Percentiles rank a stretch among this genome's conserved stretches.
Evolutionary conservation across 2,329 filamentous ascomycete species (phyloP).

Genomic region (Fusarium sp.): DNA sequence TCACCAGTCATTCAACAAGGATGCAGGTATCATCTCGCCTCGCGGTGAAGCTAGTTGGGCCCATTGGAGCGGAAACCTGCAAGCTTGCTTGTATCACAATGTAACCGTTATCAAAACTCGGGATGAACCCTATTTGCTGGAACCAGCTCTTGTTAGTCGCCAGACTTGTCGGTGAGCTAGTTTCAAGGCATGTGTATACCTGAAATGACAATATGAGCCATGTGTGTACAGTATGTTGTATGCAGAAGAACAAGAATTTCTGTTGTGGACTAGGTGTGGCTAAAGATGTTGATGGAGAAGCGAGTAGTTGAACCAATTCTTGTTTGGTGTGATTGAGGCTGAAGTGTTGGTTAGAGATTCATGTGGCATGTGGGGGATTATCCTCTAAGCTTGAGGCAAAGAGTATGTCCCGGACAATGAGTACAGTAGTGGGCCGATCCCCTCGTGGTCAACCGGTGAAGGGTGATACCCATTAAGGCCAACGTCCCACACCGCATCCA

Average conservation of each 20-base stretch:
- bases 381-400: slow-evolving; percentile 24
- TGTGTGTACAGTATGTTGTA: slow-evolving; percentile 2
- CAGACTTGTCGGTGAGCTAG: slow-evolving; percentile 29
- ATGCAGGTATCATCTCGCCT: slow-evolving; percentile 20
- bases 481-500: slow-evolving; percentile 42
- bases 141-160: slow-evolving; percentile 20
- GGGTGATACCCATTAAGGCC: slow-evolving; percentile 28
- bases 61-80: slow-evolving; percentile 33
- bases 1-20: slow-evolving; percentile 23
- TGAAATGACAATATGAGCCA: slow-evolving; percentile 9
- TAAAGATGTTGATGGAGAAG: slow-evolving; percentile 7
- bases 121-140: slow-evolving; percentile 44
- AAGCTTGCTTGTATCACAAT: slow-evolving; percentile 38
- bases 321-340: slow-evolving; percentile 34
- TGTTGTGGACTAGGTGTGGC: slow-evolving; percentile 10
- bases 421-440: slow-evolving; percentile 39
- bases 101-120: slow-evolving; percentile 35
- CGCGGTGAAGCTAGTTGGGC: slow-evolving; percentile 21
- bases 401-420: slow-evolving; percentile 15
- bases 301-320: slow-evolving; percentile 11
- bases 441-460: slow-evolving; percentile 36
- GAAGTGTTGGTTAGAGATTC: slow-evolving; percentile 37
- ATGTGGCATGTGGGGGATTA: slow-evolving; percentile 46
- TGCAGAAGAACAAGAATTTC: slow-evolving; percentile 18
- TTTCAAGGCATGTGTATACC: slow-evolving; percentile 12